Percentiles rank a stretch among this genome's conserved stretches.
These are phyloP conservation scores for Diversispora eburnea DNA, from an alignment of 192 early-diverging fungal genomes.

Conservation along the genomic window DNA sequence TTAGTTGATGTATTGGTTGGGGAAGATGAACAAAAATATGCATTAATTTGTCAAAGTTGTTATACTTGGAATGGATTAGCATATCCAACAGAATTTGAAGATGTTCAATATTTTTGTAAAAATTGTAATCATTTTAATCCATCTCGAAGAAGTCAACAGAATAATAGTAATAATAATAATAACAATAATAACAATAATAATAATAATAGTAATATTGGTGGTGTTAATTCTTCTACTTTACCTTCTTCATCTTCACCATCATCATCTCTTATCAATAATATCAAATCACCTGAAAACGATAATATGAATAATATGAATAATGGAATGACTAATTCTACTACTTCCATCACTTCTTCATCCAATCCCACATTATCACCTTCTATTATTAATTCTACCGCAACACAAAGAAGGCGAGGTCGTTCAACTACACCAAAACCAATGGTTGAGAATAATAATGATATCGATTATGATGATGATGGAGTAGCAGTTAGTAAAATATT, in stretches of 20 bases:
- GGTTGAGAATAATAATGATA: conserved; percentile 1
- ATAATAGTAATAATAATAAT: conserved; percentile 5
- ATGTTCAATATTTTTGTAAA: conserved; percentile 60
- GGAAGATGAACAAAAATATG: conserved; percentile 89
- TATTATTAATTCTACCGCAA: no score
- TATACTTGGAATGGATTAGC: conserved; percentile 92
- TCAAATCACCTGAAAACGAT: no score
- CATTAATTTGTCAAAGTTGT: conserved; percentile 88
- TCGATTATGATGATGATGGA: conserved; percentile 28
- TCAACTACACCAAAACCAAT: conserved; percentile 25
- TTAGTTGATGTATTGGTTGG: conserved; percentile 90
- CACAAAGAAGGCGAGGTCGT: conserved; percentile 11
- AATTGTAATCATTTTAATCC: conserved; percentile 58
- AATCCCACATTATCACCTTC: not conserved
- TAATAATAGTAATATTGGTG: not conserved
- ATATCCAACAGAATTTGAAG: conserved; percentile 73
- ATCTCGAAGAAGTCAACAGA: conserved; percentile 35
- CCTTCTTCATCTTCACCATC: no score
- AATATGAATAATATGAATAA: not conserved
- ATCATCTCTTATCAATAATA: no score
- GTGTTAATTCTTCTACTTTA: no score
- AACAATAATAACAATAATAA: not conserved
- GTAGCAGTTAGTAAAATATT: conserved; percentile 25
- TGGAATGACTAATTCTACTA: not conserved
- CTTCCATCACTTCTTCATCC: not conserved